Conservation (phyloP, 192 early-diverging fungal species). For the Phlyctochytrium bullatum region DNA sequence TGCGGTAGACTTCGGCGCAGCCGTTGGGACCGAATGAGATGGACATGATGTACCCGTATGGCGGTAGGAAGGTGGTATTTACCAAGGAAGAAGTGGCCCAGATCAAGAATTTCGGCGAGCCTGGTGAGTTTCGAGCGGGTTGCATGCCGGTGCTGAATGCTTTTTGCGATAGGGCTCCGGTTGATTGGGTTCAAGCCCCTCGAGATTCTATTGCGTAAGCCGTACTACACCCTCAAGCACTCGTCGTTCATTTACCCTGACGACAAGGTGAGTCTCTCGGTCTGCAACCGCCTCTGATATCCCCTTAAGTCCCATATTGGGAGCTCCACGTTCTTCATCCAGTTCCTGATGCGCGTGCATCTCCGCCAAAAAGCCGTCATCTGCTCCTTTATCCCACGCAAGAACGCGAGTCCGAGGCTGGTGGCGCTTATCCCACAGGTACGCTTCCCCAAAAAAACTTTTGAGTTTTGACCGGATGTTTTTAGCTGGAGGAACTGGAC, state of each 20-base stretch:
- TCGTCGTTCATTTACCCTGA: slow-evolving; percentile 74
- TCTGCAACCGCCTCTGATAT: neutral
- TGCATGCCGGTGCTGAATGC: slow-evolving; percentile 11
- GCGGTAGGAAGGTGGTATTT: slow-evolving; percentile 69
- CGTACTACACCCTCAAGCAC: slow-evolving; percentile 58
- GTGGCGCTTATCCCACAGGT: slow-evolving; percentile 74
- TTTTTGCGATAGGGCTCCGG: slow-evolving; percentile 44
- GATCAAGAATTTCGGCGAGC: slow-evolving; percentile 64
- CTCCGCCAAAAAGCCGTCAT: slow-evolving; percentile 64
- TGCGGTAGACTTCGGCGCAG: slow-evolving; percentile 29
- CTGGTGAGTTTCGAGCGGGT: slow-evolving; percentile 35
- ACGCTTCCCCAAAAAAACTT: neutral
- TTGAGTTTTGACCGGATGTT: neutral
- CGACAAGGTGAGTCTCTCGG: slow-evolving; percentile 50
- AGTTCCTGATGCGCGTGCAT: slow-evolving; percentile 58
- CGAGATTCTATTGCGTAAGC: slow-evolving; percentile 42
- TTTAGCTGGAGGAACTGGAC: slow-evolving; percentile 49
- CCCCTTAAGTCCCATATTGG: slow-evolving; percentile 55
- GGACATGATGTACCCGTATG: slow-evolving; percentile 68
- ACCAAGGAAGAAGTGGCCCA: slow-evolving; percentile 64
- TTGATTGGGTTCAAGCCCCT: slow-evolving; percentile 73
- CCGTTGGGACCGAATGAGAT: slow-evolving; percentile 46
- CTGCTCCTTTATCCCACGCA: slow-evolving; percentile 59
- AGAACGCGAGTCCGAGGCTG: slow-evolving; percentile 48
- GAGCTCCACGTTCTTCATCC: slow-evolving; percentile 68